Evolutionary conservation across 331 rosid species (phyloP), one percentile per base, ranked within the genome.

Genomic region (Pyracantha coccinea): DNA sequence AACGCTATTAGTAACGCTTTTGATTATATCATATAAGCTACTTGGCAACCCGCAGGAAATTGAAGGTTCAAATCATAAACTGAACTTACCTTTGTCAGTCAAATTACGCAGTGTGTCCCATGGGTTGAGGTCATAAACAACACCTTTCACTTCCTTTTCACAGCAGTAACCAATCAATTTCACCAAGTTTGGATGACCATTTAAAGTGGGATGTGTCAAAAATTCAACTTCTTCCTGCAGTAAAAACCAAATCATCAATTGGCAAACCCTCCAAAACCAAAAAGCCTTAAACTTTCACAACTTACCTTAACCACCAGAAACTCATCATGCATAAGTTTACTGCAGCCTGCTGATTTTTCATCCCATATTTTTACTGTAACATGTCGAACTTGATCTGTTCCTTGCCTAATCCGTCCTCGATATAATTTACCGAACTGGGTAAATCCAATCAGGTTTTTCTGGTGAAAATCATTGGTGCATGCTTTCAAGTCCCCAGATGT

Each of bases 121-220:
- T 52, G 91, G 83, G 64, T 82, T 81, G 47, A 91, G 69, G 67
- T 91, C 92, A 81, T 87, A 89, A 33, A 87, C 89, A 60, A 86
- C 68, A 15, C 91, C 92, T 50, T 80, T 85, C 8, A 83, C 55
- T 70, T 84, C 88, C 65, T 76, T 71, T 41, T 87, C 90, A 71
- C 85, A 81, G 69, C 92, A 87, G 76, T 85, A 87, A 33, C 92
- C 96, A 50, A 87, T 84, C 77, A 89, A 44, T 20, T 29, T 79
- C 63, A 77, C 86, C 75, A 86, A 78, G 74, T 84, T 83, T 24
- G 78, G 86, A 74, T 82, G 75, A 53, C 78, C 80, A 45, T 74
- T 74, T n/a, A 77, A 57, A 60, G 47, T 69, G 52, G 83, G 88
- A 31, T 89, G 80, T 14, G 79, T 84, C 59, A 79, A 81, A 68